Evolutionary conservation across 176 grass and related monocot genomes (phyloP).

Genomic region (Carex cristatella): DNA sequence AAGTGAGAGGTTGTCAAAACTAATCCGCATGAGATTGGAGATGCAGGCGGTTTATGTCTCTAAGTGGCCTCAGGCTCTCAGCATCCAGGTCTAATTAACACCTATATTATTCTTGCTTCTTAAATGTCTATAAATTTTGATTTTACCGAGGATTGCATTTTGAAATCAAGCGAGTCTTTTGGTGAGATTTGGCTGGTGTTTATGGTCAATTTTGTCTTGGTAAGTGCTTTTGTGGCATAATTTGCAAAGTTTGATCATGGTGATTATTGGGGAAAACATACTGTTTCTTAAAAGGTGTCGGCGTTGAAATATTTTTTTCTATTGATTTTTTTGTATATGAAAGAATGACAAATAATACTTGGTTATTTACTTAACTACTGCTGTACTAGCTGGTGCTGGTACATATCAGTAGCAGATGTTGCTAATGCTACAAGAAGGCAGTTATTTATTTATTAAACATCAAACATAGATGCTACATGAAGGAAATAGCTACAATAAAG

Average conservation of each 20-base stretch:
- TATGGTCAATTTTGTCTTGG: not conserved
- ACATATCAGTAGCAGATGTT: not conserved
- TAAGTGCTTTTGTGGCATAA: not conserved
- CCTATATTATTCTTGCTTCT: conserved; percentile 7
- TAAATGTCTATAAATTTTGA: not conserved
- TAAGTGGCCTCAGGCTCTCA: conserved; percentile 95
- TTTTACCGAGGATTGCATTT: not conserved
- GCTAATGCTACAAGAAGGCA: not conserved
- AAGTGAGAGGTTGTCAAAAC: conserved; percentile 63
- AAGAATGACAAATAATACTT: not conserved
- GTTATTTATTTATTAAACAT: not conserved
- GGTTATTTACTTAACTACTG: not conserved
- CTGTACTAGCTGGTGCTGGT: not conserved
- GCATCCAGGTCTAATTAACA: conserved; percentile 55
- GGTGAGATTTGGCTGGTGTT: not conserved
- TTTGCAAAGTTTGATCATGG: not conserved
- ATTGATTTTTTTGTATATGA: not conserved
- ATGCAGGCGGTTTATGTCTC: conserved; percentile 91
- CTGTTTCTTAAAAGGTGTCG: not conserved
- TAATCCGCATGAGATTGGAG: conserved; percentile 71
- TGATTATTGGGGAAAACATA: not conserved
- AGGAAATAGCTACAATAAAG: not conserved
- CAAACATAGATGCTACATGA: not conserved
- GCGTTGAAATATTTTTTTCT: not conserved
- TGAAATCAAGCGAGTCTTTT: not conserved